phyloP scores from a whole-genome alignment of 192 early-diverging fungal genomes.

The Backusella psychrophila region DNA sequence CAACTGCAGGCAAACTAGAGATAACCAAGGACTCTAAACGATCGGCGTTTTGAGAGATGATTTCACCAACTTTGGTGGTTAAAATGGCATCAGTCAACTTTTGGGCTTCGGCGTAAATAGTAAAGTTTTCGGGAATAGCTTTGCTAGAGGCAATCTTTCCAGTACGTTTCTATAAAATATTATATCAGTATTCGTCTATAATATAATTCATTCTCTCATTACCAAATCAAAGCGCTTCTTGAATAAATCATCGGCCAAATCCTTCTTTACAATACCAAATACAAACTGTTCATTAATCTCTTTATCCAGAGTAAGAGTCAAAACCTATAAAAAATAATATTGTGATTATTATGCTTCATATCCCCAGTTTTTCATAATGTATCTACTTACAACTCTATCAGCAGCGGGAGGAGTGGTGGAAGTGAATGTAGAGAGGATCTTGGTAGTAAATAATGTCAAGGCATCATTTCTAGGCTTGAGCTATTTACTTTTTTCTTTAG shows the following conservation, averaged over 20 bases:
- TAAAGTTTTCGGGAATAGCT: slow-evolving; percentile 15
- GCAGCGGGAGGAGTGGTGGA: slow-evolving; percentile 14
- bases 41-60: slow-evolving; percentile 4
- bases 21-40: slow-evolving; percentile 31
- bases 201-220: neutral
- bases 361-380: slow-evolving; percentile 18
- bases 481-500: slow-evolving; percentile 16
- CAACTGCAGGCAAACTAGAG: slow-evolving; percentile 24
- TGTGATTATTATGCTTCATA: slow-evolving; percentile 5
- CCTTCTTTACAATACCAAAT: slow-evolving; percentile 65
- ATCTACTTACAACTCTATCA: slow-evolving; percentile 42
- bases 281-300: slow-evolving; percentile 51
- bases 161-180: slow-evolving; percentile 41
- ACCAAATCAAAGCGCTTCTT: slow-evolving; percentile 57
- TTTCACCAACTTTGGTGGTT: slow-evolving; percentile 15
- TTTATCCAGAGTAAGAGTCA: slow-evolving; percentile 44
- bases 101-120: slow-evolving; percentile 27
- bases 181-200: neutral
- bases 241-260: slow-evolving; percentile 50
- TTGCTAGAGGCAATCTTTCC: slow-evolving; percentile 15
- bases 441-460: slow-evolving; percentile 23
- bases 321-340: slow-evolving; percentile 11
- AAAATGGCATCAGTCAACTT: slow-evolving; percentile 32
- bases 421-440: slow-evolving; percentile 29
- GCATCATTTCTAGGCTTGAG: slow-evolving; percentile 56